Conservation (phyloP, 257 asterid species). For the Nicotiana tabacum region DNA sequence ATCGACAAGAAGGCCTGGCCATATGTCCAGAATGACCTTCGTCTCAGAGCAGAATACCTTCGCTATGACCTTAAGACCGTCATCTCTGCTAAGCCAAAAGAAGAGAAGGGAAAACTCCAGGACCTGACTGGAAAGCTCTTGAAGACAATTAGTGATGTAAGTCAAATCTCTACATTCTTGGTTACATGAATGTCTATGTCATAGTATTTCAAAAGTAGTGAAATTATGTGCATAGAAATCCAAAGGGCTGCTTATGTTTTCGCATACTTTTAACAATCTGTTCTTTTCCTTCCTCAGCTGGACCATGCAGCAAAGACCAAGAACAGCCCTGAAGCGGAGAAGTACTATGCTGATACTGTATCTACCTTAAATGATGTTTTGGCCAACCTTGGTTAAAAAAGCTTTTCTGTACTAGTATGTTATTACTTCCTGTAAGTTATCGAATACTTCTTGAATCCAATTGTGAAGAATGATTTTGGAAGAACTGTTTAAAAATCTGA, state of each 20-base stretch:
- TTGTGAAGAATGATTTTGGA: slow-evolving; percentile 7
- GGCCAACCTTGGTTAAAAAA: slow-evolving; percentile 62
- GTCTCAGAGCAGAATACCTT: slow-evolving; percentile 59
- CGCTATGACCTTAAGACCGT: slow-evolving; percentile 90
- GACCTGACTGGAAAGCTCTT: slow-evolving; percentile 64
- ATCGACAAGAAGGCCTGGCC: slow-evolving; percentile 97
- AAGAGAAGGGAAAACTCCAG: slow-evolving; percentile 56
- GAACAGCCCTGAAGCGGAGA: slow-evolving; percentile 68
- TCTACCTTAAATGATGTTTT: slow-evolving; percentile 61
- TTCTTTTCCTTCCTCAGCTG: slow-evolving; percentile 38
- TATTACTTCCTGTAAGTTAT: neutral
- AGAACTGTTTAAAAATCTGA: neutral
- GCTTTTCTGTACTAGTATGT: neutral
- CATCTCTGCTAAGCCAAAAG: slow-evolving; percentile 74
- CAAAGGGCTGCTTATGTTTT: neutral
- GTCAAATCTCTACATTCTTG: neutral
- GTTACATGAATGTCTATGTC: neutral
- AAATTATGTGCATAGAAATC: neutral
- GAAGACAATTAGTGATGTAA: slow-evolving; percentile 48
- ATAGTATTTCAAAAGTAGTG: neutral
- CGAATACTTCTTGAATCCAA: slow-evolving; percentile 1
- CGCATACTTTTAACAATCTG: neutral
- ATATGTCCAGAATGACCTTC: slow-evolving; percentile 80
- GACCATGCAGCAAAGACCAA: slow-evolving; percentile 88
- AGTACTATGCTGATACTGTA: slow-evolving; percentile 73